Evolutionary conservation across 129 eudicot genomes (phyloP).

Genomic region (Gnaphalium uliginosum): DNA sequence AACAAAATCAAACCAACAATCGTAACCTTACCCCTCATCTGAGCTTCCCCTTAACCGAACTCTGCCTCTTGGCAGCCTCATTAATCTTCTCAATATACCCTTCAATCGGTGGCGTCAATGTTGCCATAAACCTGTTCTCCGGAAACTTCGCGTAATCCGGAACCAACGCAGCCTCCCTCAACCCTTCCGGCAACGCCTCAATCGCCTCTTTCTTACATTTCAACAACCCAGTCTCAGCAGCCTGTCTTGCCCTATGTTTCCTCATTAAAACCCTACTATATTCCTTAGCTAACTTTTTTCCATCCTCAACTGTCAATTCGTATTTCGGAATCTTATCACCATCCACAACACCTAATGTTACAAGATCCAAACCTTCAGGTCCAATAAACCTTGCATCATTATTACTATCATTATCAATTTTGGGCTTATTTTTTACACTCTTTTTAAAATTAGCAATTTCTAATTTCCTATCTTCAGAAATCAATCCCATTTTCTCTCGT

Average conservation of each 20-base stretch:
- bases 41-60: conserved; percentile 64
- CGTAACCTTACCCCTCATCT: conserved; percentile 50
- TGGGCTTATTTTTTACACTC: conserved; percentile 12
- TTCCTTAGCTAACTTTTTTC: conserved; percentile 82
- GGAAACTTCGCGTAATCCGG: conserved; percentile 84
- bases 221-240: conserved; percentile 70
- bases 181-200: conserved; percentile 75
- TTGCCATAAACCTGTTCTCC: conserved; percentile 70
- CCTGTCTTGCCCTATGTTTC: conserved; percentile 80
- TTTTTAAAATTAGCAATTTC: conserved; percentile 59
- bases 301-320: conserved; percentile 82
- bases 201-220: conserved; percentile 81
- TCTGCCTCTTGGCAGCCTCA: conserved; percentile 62
- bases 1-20: conserved; percentile 2
- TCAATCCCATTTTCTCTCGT: conserved; percentile 77
- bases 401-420: conserved; percentile 18
- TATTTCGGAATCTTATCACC: conserved; percentile 74
- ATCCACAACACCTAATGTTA: conserved; percentile 69
- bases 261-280: conserved; percentile 88
- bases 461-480: conserved; percentile 58
- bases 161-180: conserved; percentile 71
- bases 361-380: conserved; percentile 68
- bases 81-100: conserved; percentile 69
- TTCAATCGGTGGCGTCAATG: conserved; percentile 88
- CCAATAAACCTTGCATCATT: conserved; percentile 52